A percentile compares a stretch with the other conserved stretches of the same genome.
Evolutionary conservation across 768 basidiomycete species (phyloP).

Genomic region (Cubamyces lactineus): DNA sequence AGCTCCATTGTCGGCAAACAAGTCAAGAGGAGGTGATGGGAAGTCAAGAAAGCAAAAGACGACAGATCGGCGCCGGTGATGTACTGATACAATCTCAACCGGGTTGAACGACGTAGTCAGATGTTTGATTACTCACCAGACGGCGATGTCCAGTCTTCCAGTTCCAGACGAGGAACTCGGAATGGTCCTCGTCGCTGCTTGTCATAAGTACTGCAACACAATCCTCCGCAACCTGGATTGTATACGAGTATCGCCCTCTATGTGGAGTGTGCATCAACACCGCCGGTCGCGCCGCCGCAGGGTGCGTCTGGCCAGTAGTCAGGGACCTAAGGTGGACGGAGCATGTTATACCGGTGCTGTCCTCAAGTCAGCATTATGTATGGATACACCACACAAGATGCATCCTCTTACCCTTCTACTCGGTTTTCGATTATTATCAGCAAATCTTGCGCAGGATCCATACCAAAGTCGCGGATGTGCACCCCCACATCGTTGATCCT

Average conservation of each 20-base stretch:
- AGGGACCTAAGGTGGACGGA: slow-evolving; percentile 47
- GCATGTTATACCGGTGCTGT: slow-evolving; percentile 1
- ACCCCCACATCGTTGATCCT: slow-evolving; percentile 38
- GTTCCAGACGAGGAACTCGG: slow-evolving; percentile 63
- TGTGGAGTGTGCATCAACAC: slow-evolving; percentile 31
- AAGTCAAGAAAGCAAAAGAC: slow-evolving; percentile 34
- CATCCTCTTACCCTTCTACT: slow-evolving; percentile 7
- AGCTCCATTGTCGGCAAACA: slow-evolving; percentile 27
- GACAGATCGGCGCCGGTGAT: slow-evolving; percentile 18
- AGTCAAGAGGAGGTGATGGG: slow-evolving; percentile 31
- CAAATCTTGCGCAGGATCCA: slow-evolving; percentile 72
- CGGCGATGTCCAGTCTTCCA: slow-evolving; percentile 61
- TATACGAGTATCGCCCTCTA: slow-evolving; percentile 36
- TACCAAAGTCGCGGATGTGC: slow-evolving; percentile 55
- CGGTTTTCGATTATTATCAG: slow-evolving; percentile 52
- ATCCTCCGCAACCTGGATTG: slow-evolving; percentile 60
- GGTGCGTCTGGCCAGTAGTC: slow-evolving; percentile 50
- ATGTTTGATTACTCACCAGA: slow-evolving; percentile 44
- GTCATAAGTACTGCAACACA: slow-evolving; percentile 54
- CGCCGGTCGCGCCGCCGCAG: slow-evolving; percentile 41
- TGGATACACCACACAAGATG: neutral
- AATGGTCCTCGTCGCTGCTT: slow-evolving; percentile 36
- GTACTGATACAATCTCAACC: slow-evolving; percentile 13
- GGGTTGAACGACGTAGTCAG: neutral
- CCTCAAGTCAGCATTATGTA: neutral